A percentile compares a stretch with the other conserved stretches of the same genome.
These are phyloP conservation scores for Salvia hispanica DNA, from an alignment of 257 asterid genomes.

Conservation along the genomic window DNA sequence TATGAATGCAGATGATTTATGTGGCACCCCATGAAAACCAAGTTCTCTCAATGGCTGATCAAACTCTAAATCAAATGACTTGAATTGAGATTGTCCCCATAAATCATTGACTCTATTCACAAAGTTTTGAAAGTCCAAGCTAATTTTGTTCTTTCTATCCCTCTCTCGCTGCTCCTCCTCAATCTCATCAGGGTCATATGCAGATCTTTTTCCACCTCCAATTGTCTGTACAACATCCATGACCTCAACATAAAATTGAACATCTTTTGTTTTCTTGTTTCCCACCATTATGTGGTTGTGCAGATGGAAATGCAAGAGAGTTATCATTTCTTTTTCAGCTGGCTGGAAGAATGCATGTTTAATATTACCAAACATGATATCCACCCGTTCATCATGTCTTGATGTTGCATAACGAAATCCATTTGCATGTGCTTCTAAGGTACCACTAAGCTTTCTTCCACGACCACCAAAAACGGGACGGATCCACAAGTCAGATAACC, in stretches of 20 bases:
- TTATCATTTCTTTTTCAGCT: constrained; percentile 69
- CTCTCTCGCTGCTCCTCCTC: constrained; percentile 74
- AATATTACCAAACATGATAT: constrained; percentile 52
- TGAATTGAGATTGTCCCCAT: no score
- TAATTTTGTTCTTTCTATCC: constrained; percentile 59
- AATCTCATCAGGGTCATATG: constrained; percentile 71
- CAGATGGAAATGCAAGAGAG: constrained; percentile 62
- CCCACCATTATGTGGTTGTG: constrained; percentile 73
- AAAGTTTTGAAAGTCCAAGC: constrained; percentile 29
- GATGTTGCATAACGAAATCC: constrained; percentile 66
- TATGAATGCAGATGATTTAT: no score
- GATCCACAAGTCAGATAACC: constrained; percentile 59
- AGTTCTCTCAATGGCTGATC: no score
- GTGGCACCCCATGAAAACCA: no score
- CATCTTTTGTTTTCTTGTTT: constrained; percentile 60
- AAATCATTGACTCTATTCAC: no score
- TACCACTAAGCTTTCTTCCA: constrained; percentile 51
- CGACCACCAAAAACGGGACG: constrained; percentile 69
- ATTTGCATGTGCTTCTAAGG: constrained; percentile 61
- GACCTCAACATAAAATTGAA: constrained; percentile 63
- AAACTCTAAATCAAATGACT: no score
- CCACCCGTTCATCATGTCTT: constrained; percentile 57
- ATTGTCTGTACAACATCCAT: constrained; percentile 67
- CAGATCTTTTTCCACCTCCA: constrained; percentile 63
- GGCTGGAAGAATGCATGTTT: constrained; percentile 73